Percentiles rank a stretch among this genome's conserved stretches.
Evolutionary conservation across 176 grass and related monocot genomes (phyloP).

Genomic region (Microstegium vimineum): DNA sequence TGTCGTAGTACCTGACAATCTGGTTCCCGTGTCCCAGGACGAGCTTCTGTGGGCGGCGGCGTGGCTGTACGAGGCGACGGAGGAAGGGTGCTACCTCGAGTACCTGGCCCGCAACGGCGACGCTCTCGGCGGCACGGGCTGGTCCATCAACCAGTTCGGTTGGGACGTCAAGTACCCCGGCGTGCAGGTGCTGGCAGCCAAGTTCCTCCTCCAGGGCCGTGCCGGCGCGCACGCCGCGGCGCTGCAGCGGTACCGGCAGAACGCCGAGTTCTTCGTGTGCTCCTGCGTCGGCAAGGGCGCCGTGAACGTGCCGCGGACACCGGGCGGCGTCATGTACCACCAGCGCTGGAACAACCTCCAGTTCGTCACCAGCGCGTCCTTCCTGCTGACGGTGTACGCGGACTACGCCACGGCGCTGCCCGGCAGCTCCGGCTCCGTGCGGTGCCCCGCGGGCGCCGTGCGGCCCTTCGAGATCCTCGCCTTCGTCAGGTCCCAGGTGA

Average conservation of each 20-base stretch:
- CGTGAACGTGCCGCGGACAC: constrained; percentile 60
- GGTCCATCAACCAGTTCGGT: constrained; percentile 75
- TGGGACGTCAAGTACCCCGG: constrained; percentile 98
- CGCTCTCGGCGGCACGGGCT: constrained; percentile 69
- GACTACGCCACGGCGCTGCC: constrained; percentile 50
- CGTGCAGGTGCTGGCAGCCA: constrained; percentile 73
- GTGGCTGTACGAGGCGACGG: constrained; percentile 76
- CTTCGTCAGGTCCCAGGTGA: constrained; percentile 81
- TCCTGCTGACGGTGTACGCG: constrained; percentile 75
- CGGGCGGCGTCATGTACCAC: constrained; percentile 75
- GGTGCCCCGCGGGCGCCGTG: constrained; percentile 41
- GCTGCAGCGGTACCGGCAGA: constrained; percentile 70
- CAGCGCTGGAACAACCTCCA: constrained; percentile 98
- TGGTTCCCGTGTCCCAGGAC: constrained; percentile 35
- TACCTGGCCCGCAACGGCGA: constrained; percentile 67
- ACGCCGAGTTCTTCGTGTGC: constrained; percentile 89
- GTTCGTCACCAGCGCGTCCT: constrained; percentile 84
- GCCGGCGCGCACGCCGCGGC: constrained; percentile 48
- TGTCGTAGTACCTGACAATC: not conserved
- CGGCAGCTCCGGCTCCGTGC: constrained; percentile 16
- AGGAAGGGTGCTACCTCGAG: constrained; percentile 66
- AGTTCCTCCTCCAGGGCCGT: constrained; percentile 67
- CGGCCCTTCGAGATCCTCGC: constrained; percentile 52
- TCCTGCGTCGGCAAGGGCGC: constrained; percentile 71
- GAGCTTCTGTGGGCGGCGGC: constrained; percentile 92